Evolutionary conservation across 176 grass and related monocot species (phyloP).

Genomic region (Cenchrus americanus): DNA sequence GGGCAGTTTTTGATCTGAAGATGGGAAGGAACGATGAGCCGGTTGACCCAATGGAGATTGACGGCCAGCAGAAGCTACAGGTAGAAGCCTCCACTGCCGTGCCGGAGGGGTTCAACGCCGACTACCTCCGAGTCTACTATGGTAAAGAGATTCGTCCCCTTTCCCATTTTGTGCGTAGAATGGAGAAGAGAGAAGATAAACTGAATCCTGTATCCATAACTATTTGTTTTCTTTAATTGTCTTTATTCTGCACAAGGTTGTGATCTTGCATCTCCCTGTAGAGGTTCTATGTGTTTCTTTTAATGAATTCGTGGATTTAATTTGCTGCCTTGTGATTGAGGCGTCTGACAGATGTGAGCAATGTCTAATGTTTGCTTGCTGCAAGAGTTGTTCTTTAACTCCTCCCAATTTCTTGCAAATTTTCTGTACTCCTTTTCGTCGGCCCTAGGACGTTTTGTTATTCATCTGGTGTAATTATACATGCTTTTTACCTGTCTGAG

Average conservation of each 20-base stretch:
- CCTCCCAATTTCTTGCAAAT: neutral
- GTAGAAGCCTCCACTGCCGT: constrained; percentile 14
- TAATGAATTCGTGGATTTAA: neutral
- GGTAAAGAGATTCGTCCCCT: constrained; percentile 49
- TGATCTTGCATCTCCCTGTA: neutral
- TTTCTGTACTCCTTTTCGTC: neutral
- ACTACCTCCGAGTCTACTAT: constrained; percentile 89
- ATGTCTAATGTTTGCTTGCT: neutral
- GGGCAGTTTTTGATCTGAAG: neutral
- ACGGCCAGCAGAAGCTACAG: constrained; percentile 36
- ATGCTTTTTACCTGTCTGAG: neutral
- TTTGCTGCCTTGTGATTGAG: neutral
- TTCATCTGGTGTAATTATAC: neutral
- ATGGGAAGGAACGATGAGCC: constrained; percentile 53
- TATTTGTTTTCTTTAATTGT: neutral
- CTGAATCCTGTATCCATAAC: neutral
- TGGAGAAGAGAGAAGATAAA: neutral
- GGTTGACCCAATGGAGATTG: constrained; percentile 60
- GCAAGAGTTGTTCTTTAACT: neutral
- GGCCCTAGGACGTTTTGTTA: neutral
- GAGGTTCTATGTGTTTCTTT: neutral
- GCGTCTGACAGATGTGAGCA: neutral
- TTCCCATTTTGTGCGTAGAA: neutral
- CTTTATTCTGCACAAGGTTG: neutral
- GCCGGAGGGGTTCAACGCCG: constrained; percentile 53